Percentiles rank a stretch among this genome's conserved stretches.
Conservation (phyloP, 495 filamentous ascomycete genomes). For the Cenococcum geophilum region DNA sequence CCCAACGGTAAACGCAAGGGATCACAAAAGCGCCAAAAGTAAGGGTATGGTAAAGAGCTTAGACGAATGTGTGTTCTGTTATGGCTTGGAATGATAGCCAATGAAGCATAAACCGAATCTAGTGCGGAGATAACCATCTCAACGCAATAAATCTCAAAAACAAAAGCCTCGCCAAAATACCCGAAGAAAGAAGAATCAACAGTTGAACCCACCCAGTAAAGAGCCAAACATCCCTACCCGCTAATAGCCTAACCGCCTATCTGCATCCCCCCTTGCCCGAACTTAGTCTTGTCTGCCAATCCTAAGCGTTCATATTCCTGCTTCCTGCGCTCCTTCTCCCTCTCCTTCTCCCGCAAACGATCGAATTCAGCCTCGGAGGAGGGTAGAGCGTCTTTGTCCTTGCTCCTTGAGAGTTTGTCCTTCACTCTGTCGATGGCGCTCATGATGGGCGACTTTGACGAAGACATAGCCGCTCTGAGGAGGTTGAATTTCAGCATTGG, state of each 20-base stretch:
- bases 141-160: background rate
- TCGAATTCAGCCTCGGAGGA: slow-evolving; percentile 12
- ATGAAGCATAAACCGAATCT: background rate
- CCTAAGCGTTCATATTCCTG: slow-evolving; percentile 18
- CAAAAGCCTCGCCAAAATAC: background rate
- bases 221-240: background rate
- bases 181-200: background rate
- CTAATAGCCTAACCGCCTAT: background rate
- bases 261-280: slow-evolving; percentile 14
- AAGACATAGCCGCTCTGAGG: background rate
- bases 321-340: slow-evolving; percentile 14
- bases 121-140: background rate
- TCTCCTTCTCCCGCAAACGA: slow-evolving; percentile 5
- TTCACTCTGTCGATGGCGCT: slow-evolving; percentile 4
- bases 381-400: slow-evolving; percentile 1
- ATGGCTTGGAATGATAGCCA: background rate
- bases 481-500: background rate
- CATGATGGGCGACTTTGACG: background rate
- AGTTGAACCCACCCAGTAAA: background rate
- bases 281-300: slow-evolving; percentile 9
- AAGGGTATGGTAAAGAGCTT: too few species aligned
- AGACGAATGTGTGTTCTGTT: background rate
- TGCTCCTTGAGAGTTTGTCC: slow-evolving; percentile 6
- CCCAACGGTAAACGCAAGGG: too few species aligned
- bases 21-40: too few species aligned